Evolutionary conservation across 1,139 yeast genomes (phyloP).

Genomic region (Nakaseomyces bracarensis): DNA sequence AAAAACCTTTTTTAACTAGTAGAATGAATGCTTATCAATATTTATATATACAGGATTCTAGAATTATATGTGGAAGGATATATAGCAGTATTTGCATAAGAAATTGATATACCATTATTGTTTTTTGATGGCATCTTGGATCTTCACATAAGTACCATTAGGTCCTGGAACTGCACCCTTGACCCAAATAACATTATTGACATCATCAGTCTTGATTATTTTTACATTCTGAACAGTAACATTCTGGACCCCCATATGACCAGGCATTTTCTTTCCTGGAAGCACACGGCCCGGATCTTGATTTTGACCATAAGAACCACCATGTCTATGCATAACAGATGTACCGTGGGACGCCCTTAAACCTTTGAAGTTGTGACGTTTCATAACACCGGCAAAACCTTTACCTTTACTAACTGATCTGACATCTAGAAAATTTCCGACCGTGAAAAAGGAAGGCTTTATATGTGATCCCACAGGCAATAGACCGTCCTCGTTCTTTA

Average conservation of each 20-base stretch:
- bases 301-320: conserved; percentile 95
- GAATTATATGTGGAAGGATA: background rate
- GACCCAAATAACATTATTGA: conserved; percentile 69
- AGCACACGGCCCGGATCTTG: conserved; percentile 93
- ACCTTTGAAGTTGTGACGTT: conserved; percentile 88
- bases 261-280: conserved; percentile 98
- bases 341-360: conserved; percentile 94
- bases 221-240: conserved; percentile 70
- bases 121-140: conserved; percentile 65
- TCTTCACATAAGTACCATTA: conserved; percentile 60
- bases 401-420: conserved; percentile 82
- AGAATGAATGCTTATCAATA: background rate
- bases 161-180: conserved; percentile 94
- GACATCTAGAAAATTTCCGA: conserved; percentile 79
- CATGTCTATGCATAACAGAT: conserved; percentile 85
- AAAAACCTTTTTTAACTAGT: background rate
- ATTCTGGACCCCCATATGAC: conserved; percentile 79
- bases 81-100: too few relatives aligned
- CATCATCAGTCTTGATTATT: conserved; percentile 73
- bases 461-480: conserved; percentile 72
- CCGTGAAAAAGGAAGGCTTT: conserved; percentile 73
- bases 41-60: conserved; percentile 4
- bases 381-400: conserved; percentile 98
- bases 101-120: conserved; percentile 35
- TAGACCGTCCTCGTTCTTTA: conserved; percentile 55